Conservation (phyloP, 345 rosid species). For the Lepidium africanum region DNA sequence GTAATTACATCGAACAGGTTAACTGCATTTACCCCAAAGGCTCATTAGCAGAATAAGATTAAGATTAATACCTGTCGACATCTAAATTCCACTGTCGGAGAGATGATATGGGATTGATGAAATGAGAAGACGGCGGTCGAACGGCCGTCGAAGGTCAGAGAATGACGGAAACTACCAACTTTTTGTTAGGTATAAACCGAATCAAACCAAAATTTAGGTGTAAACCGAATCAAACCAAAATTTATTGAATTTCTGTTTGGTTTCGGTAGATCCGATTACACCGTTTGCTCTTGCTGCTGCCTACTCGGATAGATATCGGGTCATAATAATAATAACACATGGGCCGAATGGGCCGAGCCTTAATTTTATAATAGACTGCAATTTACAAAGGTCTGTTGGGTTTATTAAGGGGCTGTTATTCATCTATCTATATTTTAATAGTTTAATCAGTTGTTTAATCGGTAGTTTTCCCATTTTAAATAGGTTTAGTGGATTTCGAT, state of each 20-base stretch:
- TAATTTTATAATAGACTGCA: too few relatives aligned
- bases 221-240: not conserved
- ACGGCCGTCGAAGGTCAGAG: not conserved
- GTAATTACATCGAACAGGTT: constrained; percentile 27
- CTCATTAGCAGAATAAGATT: not conserved
- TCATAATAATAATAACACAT: too few relatives aligned
- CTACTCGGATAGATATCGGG: too few relatives aligned
- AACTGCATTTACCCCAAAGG: not conserved
- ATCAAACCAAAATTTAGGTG: constrained; percentile 5
- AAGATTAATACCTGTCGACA: constrained; percentile 14
- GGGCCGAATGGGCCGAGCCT: too few relatives aligned
- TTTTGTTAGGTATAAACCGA: not conserved
- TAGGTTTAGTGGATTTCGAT: too few relatives aligned
- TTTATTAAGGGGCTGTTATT: too few relatives aligned
- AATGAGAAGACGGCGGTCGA: not conserved
- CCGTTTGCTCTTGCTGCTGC: not conserved
- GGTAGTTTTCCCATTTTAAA: too few relatives aligned
- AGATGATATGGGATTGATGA: not conserved
- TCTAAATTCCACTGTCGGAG: not conserved
- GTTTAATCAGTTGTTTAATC: too few relatives aligned
- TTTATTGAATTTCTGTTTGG: not conserved
- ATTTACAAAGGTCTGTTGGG: too few relatives aligned
- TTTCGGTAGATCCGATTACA: not conserved
- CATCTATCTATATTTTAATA: too few relatives aligned
- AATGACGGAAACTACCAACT: not conserved